Percentiles rank a stretch among this genome's conserved stretches.
Evolutionary conservation across 1,139 yeast genomes (phyloP).

Genomic region (Suhomyces taliae): DNA sequence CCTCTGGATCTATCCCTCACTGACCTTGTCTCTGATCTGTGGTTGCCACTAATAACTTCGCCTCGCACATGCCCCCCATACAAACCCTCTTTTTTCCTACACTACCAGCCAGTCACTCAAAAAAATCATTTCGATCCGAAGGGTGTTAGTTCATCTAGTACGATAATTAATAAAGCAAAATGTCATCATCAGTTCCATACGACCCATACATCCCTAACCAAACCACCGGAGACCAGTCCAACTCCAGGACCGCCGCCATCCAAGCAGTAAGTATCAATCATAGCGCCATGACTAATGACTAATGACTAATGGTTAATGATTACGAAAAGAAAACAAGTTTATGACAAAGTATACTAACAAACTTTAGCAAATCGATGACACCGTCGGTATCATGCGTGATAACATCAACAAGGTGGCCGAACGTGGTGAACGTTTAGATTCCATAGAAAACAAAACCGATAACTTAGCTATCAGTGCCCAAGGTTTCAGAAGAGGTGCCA

Average conservation of each 20-base stretch:
- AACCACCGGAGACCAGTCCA: slow-evolving; percentile 51
- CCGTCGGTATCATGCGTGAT: slow-evolving; percentile 97
- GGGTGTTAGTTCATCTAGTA: neutral
- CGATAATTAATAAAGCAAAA: slow-evolving; percentile 19
- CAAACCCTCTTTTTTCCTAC: slow-evolving; percentile 4
- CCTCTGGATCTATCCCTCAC: neutral
- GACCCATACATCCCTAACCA: slow-evolving; percentile 85
- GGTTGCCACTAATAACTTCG: neutral
- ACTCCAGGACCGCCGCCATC: slow-evolving; percentile 76
- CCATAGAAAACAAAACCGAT: slow-evolving; percentile 92
- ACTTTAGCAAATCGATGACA: slow-evolving; percentile 82
- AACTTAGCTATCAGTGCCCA: slow-evolving; percentile 92
- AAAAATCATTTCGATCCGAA: slow-evolving; percentile 5
- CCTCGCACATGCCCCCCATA: neutral
- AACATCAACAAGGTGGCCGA: slow-evolving; percentile 95
- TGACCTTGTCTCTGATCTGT: neutral
- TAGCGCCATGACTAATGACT: too few species aligned
- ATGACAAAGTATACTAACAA: neutral
- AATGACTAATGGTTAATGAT: too few species aligned
- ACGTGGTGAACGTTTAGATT: slow-evolving; percentile 89
- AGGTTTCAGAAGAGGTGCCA: slow-evolving; percentile 96
- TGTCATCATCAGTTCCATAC: slow-evolving; percentile 85
- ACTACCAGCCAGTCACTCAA: slow-evolving; percentile 3
- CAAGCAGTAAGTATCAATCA: slow-evolving; percentile 61
- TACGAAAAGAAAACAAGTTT: too few species aligned